Evolutionary conservation across 371 early-diverging fungal species (phyloP).

Genomic region (Circinella minor): DNA sequence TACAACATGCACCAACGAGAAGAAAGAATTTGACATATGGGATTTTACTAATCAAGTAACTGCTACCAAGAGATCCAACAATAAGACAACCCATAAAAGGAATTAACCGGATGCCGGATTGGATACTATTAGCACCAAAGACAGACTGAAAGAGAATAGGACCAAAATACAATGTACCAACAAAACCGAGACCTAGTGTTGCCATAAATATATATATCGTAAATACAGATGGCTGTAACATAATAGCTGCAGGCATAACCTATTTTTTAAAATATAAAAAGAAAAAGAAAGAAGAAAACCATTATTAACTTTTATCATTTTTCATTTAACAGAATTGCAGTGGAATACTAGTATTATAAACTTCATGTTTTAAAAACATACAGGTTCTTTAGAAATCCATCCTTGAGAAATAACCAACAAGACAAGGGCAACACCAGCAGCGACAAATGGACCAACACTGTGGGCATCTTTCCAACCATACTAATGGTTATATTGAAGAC

Average conservation of each 20-base stretch:
- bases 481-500: neutral
- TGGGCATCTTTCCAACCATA: constrained; percentile 20
- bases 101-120: constrained; percentile 48
- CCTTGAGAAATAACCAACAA: constrained; percentile 21
- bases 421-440: constrained; percentile 18
- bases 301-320: too few relatives aligned
- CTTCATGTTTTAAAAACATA: neutral
- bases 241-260: constrained; percentile 20
- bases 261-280: neutral
- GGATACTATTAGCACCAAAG: constrained; percentile 40
- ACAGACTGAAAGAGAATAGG: constrained; percentile 63
- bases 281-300: too few relatives aligned
- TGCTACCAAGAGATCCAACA: constrained; percentile 40
- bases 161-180: constrained; percentile 73
- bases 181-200: constrained; percentile 40
- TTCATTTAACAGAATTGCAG: too few relatives aligned
- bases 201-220: constrained; percentile 18
- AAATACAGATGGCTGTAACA: constrained; percentile 13
- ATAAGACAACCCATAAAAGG: constrained; percentile 51
- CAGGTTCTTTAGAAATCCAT: constrained; percentile 25
- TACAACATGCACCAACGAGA: constrained; percentile 31
- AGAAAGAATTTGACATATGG: constrained; percentile 37
- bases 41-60: constrained; percentile 22
- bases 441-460: constrained; percentile 23
- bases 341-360: too few relatives aligned